Evolutionary conservation across 1,284 basidiomycete species (phyloP), one percentile per base, ranked within the genome.

Genomic region (Ganoderma lucidum): DNA sequence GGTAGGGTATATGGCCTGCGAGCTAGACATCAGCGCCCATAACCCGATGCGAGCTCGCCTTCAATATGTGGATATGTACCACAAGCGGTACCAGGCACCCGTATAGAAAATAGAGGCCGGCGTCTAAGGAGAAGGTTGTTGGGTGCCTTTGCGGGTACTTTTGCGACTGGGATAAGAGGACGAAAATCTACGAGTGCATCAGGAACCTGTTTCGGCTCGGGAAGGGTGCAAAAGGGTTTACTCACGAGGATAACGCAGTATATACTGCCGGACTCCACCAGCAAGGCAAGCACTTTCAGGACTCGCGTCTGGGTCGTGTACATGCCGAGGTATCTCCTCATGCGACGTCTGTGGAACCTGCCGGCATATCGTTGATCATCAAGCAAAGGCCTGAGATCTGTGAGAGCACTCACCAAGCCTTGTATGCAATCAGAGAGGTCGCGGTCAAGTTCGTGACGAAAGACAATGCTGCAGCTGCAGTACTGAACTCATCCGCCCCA

Each of bases 401-500:
- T 10, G 45, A 23, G 1, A n/a, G 9, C n/a, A 32, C 59, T 10
- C 39, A 66, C 65, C 65, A 62, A 2, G 65, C 59, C 28, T 66
- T 66, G 59, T 61, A 66, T 19, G 35, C 58, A 42, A 58, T 66
- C 32, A 66, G 30, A 32, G 23, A 53, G 5, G 59, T 62, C 8
- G 65, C 65, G 10, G 30, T 10, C 17, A 66, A n/a, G 37, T 66
- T 66, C 4, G 65, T 66, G 37, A 53, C 45, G 2, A 66, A 23
- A 12, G 65, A 66, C 45, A 66, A n/a, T 2, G 53, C 30, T 32
- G 32, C 45, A 37, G 32, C 51, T 1, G 62, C 45, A 15, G 19
- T 51, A 17, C 17, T 45, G 37, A 30, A 63, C 19, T 12, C 30
- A 39, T 63, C n/a, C 2, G 19, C 48, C 45, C 45, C 45, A 15